Conservation (phyloP, 805 yeast genomes). For the Hanseniaspora lachancei region DNA sequence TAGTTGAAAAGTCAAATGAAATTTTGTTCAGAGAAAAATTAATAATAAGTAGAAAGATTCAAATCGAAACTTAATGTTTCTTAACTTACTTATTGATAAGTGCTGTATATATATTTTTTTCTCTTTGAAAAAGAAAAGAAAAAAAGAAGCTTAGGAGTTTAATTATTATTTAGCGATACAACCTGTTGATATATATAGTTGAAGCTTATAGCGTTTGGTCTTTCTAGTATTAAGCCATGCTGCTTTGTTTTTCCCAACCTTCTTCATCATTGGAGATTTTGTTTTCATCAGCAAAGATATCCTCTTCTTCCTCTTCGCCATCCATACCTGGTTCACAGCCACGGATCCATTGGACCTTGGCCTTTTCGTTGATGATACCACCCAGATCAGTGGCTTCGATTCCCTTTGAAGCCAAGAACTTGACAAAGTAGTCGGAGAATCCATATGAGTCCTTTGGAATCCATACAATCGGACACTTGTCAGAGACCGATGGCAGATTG, state of each 20-base stretch:
- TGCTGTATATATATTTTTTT: no score
- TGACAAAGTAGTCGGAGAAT: slow-evolving; percentile 48
- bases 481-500: slow-evolving; percentile 60
- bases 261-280: background rate
- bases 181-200: no score
- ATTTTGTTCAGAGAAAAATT: no score
- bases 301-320: slow-evolving; percentile 1
- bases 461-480: slow-evolving; percentile 71
- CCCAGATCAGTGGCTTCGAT: slow-evolving; percentile 57
- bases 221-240: background rate
- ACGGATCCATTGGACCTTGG: slow-evolving; percentile 31
- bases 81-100: no score
- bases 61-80: no score
- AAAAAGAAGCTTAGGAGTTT: no score
- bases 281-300: slow-evolving; percentile 7
- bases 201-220: no score
- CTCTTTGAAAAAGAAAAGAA: no score
- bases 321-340: slow-evolving; percentile 33
- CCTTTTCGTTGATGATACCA: slow-evolving; percentile 43
- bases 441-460: slow-evolving; percentile 85
- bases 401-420: slow-evolving; percentile 35
- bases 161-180: no score
- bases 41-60: no score
- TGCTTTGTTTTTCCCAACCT: slow-evolving; percentile 1
- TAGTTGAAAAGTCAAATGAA: background rate